These are phyloP conservation scores for Nakazawaea anatomiae DNA, from an alignment of 805 yeast genomes.

Conservation along the genomic window DNA sequence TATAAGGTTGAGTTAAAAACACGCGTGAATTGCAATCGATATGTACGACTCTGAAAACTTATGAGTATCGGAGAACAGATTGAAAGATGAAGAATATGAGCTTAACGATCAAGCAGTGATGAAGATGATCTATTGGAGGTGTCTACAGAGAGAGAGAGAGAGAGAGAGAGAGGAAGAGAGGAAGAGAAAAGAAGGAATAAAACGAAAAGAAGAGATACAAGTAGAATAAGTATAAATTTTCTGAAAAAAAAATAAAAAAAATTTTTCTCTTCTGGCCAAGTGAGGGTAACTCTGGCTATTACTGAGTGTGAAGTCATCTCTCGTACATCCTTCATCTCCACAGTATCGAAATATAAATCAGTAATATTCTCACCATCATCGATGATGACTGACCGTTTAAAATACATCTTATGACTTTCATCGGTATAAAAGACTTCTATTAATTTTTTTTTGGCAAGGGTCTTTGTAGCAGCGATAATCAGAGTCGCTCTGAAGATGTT, in stretches of 20 bases:
- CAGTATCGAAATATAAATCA: too few relatives aligned
- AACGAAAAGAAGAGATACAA: neutral
- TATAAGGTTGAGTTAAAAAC: neutral
- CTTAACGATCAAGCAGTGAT: neutral
- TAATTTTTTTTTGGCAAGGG: too few relatives aligned
- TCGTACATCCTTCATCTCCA: neutral
- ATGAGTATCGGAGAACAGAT: neutral
- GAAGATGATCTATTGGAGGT: slow-evolving; percentile 3
- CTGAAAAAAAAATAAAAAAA: slow-evolving; percentile 6
- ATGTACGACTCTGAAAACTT: too few relatives aligned
- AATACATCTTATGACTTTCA: too few relatives aligned
- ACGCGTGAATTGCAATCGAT: neutral
- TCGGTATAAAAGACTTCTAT: too few relatives aligned
- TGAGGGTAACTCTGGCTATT: slow-evolving; percentile 13
- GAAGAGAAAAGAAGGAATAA: slow-evolving; percentile 6
- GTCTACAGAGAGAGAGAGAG: slow-evolving; percentile 7
- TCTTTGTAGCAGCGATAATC: too few relatives aligned
- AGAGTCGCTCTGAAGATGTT: too few relatives aligned
- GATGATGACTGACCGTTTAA: too few relatives aligned
- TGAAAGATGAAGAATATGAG: neutral
- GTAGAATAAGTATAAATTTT: slow-evolving; percentile 2
- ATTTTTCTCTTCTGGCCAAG: neutral
- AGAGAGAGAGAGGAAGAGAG: slow-evolving; percentile 8
- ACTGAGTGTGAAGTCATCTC: slow-evolving; percentile 8
- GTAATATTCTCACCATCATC: too few relatives aligned